Base-by-base conservation (phyloP, 345 rosid genomes). In the Syzygium aromaticum region DNA sequence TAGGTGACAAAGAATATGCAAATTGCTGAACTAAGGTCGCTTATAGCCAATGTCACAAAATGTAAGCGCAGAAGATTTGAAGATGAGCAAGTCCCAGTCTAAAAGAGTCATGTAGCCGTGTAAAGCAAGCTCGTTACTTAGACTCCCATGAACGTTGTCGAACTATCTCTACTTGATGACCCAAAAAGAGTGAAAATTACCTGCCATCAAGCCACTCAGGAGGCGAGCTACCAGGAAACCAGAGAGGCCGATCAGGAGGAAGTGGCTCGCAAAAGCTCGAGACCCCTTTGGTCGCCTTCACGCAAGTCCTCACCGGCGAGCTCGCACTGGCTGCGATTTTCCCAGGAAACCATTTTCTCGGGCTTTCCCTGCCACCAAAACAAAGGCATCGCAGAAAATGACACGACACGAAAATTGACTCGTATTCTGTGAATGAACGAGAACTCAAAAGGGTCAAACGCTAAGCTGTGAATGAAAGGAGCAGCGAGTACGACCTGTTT, bases 201-300 rank as follows among this genome's bases (percentile, higher is more conserved):
- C 98, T 95, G 90, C 99, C 99, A 88, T 97, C 97, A 40, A 97
- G 98, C 99, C 99, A 97, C 51, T 90, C 90, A 7, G 98, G 99
- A 51, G 99, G 97, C 54, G 94, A 82, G 87, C 93, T 97, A 15
- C 98, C 98, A 8, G 99, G 99, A 89, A 97, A 97, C 99, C 99
- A 97, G 86, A 96, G 21, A 11, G 99, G 99, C 77, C 99, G 92
- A 89, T 97, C 98, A 2, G 99, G 99, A 89, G 99, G 97, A 86
- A 97, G 98, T 17, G 99, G 99, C 85, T 92, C 94, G 86, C 99
- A 97, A 13, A 94, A 93, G 89, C 96, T 94, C 16, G 99, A 96
- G 5, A 93, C 96, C 63, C 94, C 98, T 93, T 96, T 97, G 3
- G 94, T 91, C 82, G 98, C 98, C 86, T 92, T 91, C 85, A 90